Percentiles rank a stretch among this genome's conserved stretches.
These are phyloP conservation scores for Zea mays DNA, from an alignment of 176 grass and related monocot species.

Conservation along the genomic window DNA sequence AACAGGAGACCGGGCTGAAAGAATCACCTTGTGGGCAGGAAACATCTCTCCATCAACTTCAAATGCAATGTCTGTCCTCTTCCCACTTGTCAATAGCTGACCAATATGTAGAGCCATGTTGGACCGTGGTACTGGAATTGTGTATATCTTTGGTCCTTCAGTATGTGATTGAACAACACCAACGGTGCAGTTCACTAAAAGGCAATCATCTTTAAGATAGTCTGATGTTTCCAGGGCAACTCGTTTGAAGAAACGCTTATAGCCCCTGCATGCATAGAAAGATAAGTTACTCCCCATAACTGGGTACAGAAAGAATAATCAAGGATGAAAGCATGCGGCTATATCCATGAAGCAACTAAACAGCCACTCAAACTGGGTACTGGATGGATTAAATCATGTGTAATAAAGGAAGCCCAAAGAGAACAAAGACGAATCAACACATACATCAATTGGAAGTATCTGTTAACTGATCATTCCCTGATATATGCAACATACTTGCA, in stretches of 20 bases:
- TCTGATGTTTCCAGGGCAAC: constrained; percentile 85
- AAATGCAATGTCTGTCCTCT: constrained; percentile 70
- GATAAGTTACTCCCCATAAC: constrained; percentile 13
- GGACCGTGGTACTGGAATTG: constrained; percentile 73
- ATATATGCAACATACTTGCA: background rate
- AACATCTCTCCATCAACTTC: constrained; percentile 83
- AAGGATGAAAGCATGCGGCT: background rate
- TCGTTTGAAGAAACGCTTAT: constrained; percentile 93
- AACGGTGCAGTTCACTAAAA: constrained; percentile 87
- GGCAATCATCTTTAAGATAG: constrained; percentile 97
- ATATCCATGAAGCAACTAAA: background rate
- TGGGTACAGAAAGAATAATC: background rate
- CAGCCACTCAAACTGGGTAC: background rate
- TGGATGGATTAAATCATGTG: background rate
- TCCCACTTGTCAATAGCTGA: constrained; percentile 64
- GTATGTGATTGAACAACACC: constrained; percentile 91
- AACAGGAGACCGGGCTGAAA: constrained; percentile 86
- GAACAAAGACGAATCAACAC: constrained; percentile 14
- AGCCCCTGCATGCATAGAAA: constrained; percentile 70
- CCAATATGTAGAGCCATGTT: constrained; percentile 82
- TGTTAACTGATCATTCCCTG: background rate
- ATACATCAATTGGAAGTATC: background rate
- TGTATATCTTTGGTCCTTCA: constrained; percentile 81
- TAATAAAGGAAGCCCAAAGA: background rate
- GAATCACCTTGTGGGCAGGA: constrained; percentile 81